A percentile compares a stretch with the other conserved stretches of the same genome.
phyloP scores from a whole-genome alignment of 2,329 filamentous ascomycete genomes.

The Colletotrichum australisinense region DNA sequence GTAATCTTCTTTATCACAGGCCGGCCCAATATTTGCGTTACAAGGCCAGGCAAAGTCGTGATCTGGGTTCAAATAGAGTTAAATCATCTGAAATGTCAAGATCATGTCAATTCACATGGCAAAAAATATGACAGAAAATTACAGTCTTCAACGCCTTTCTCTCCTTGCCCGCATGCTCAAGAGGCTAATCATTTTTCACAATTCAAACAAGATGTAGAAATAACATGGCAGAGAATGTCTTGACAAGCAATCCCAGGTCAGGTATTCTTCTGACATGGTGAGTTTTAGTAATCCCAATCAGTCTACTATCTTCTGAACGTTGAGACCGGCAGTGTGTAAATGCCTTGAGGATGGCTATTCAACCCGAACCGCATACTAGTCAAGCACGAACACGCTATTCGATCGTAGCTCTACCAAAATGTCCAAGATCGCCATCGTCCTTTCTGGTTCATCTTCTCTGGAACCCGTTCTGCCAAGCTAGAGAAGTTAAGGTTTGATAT shows the following conservation, averaged over 20 bases:
- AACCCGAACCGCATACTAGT: not conserved
- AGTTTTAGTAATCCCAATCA: not conserved
- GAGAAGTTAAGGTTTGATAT: not conserved
- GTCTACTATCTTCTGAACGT: not conserved
- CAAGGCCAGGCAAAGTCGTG: not conserved
- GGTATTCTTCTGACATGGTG: not conserved
- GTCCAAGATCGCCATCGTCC: not conserved
- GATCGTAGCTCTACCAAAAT: no score
- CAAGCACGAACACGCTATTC: not conserved
- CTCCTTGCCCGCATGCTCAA: not conserved
- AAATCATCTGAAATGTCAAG: no score
- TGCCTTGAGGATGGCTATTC: not conserved
- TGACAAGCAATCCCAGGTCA: not conserved
- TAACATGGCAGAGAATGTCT: not conserved
- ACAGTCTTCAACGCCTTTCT: not conserved
- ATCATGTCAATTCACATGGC: not conserved
- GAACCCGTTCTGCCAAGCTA: no score
- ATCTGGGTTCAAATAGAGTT: not conserved
- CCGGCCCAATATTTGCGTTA: not conserved
- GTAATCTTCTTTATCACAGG: not conserved
- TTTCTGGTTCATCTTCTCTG: not conserved
- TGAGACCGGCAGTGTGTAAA: not conserved
- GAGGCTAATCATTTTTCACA: not conserved
- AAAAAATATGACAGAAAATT: not conserved
- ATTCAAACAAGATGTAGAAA: not conserved